Conservation (phyloP, 2,329 filamentous ascomycete genomes). For the Phoma sp. region DNA sequence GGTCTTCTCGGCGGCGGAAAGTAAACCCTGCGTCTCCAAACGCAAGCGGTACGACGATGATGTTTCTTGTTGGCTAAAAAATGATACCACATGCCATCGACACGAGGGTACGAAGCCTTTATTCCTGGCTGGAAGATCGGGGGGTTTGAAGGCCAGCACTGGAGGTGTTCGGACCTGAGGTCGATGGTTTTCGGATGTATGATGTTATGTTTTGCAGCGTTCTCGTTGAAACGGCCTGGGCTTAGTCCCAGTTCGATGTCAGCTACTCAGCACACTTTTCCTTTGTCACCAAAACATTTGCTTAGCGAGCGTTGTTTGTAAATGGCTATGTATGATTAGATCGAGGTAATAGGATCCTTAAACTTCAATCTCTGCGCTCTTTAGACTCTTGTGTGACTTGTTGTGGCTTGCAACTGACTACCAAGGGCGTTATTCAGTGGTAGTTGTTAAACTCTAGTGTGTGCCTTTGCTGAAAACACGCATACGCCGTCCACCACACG, state of each 20-base stretch:
- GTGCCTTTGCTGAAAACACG: too few relatives aligned
- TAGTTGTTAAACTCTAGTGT: too few relatives aligned
- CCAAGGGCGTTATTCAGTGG: too few relatives aligned
- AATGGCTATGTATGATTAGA: conserved; percentile 26
- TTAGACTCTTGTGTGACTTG: too few relatives aligned
- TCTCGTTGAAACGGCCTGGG: conserved; percentile 17
- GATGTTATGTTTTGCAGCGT: conserved; percentile 16
- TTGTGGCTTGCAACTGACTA: too few relatives aligned
- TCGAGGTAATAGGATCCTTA: conserved; percentile 17
- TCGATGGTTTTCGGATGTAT: conserved; percentile 12
- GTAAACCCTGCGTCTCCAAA: conserved; percentile 23
- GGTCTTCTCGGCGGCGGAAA: conserved; percentile 55
- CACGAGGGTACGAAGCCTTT: conserved; percentile 26
- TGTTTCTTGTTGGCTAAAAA: conserved; percentile 24
- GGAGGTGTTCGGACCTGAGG: conserved; percentile 7
- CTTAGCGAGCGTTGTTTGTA: conserved; percentile 9
- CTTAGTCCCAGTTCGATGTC: conserved; percentile 16
- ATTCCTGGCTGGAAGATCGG: conserved; percentile 38
- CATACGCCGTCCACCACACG: too few relatives aligned
- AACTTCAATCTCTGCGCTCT: background rate
- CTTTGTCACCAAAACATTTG: conserved; percentile 21
- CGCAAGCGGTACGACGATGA: conserved; percentile 18
- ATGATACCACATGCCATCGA: conserved; percentile 23
- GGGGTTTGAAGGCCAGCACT: conserved; percentile 37
- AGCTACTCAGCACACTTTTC: conserved; percentile 21